phyloP scores from a whole-genome alignment of 2,329 filamentous ascomycete genomes.

The Lasiodiplodia citricola region DNA sequence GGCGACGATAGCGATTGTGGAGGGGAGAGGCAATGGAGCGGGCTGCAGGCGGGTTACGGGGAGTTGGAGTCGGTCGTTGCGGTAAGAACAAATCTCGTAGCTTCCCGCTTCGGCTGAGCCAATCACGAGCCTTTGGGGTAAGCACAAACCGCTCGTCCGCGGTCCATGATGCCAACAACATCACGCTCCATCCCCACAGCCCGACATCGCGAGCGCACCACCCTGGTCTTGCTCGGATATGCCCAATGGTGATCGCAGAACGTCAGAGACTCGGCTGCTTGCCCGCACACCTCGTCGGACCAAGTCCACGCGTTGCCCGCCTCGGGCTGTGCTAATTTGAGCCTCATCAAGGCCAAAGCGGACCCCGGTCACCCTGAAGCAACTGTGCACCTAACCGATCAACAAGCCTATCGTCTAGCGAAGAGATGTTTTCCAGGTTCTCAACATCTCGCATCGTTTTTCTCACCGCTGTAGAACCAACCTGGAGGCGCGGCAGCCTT shows the following conservation, averaged over 20 bases:
- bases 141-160: conserved; percentile 12
- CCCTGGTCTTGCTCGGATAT: not conserved
- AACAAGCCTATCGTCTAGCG: not conserved
- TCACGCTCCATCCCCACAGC: not conserved
- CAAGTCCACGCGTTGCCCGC: not conserved
- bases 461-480: not conserved
- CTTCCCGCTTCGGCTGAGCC: conserved; percentile 22
- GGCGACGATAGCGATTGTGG: conserved; percentile 41
- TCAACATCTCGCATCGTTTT: not conserved
- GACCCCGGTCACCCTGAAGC: not conserved
- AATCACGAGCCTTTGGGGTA: conserved; percentile 11
- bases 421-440: not conserved
- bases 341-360: conserved; percentile 6
- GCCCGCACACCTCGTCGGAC: not conserved
- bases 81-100: conserved; percentile 24
- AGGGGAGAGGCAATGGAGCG: conserved; percentile 36
- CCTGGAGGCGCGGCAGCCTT: not conserved
- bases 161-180: conserved; percentile 17
- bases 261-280: not conserved
- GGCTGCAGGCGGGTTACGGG: conserved; percentile 24
- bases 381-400: not conserved
- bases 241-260: not conserved
- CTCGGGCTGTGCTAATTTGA: conserved; percentile 1
- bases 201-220: not conserved
- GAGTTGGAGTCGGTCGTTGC: conserved; percentile 24